Base-by-base conservation (phyloP, 306 rosid species). In the Trichosanthes truncata region DNA sequence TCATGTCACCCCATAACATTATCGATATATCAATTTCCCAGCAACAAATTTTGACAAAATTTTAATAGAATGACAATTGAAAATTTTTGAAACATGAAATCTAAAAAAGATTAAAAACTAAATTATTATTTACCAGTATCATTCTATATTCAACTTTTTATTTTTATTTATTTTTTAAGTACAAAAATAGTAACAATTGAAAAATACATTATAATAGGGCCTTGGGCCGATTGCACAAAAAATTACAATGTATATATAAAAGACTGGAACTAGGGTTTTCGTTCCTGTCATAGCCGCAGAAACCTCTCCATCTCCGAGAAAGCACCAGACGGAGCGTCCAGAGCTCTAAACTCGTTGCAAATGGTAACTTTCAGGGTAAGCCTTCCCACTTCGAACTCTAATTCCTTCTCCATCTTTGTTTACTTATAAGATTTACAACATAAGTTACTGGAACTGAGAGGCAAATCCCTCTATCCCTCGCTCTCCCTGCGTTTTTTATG, bases 341-440 rank as follows among this genome's bases (percentile, higher is more conserved):
- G 65, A 59, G 65, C 35, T 59, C 65, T 59, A 25, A 33, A 31
- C 41, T 63, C 74, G 48, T 40, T 49, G 48, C 49, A 20, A 38
- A 66, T 69, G 76, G 76, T 69, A 43, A 41, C 76, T 69, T 69
- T 69, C 55, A 69, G 76, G 76, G 76, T 69, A 43, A 69, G 8
- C 51, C 14, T 38, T 67, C 74, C 48, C 7, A 20, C 49, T 38
- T 3, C 21, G 12, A 35, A 26, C 18, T 12, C 8, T 5, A 60
- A 26, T 26, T 26, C 36, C 4, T 0, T 26, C 38, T 61, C 4
- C 6, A 6, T 26, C 36, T 12, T 5, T 14, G 6, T 12, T 1
- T 13, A 6, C 11, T 14, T 1, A 0, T 11, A 62, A 31, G 4
- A 9, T 62, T 62, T 17, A 41, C 45, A 3, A 18, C 4, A 33